A percentile compares a stretch with the other conserved stretches of the same genome.
Conservation (phyloP, 192 early-diverging fungal genomes). For the Glomus cerebriforme region DNA sequence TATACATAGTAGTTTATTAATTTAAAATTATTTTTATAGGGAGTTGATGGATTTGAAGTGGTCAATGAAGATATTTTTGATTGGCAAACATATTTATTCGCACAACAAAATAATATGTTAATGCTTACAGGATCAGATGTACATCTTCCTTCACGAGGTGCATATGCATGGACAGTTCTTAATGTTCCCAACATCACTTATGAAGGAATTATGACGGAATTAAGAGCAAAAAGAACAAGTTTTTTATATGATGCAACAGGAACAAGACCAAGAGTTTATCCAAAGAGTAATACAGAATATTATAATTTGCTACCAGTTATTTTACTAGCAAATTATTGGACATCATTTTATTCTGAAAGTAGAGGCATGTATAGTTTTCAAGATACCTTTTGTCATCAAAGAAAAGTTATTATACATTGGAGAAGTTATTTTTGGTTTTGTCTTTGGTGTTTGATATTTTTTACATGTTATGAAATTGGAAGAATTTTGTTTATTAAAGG, state of each 20-base stretch:
- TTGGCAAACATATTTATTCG: slow-evolving; percentile 55
- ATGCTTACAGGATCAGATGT: slow-evolving; percentile 67
- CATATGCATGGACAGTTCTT: slow-evolving; percentile 65
- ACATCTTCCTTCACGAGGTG: slow-evolving; percentile 57
- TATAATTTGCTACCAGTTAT: slow-evolving; percentile 55
- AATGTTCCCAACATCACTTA: slow-evolving; percentile 48
- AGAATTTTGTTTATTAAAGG: not conserved
- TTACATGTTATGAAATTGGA: slow-evolving; percentile 1
- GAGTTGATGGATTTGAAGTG: slow-evolving; percentile 74
- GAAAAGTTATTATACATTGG: slow-evolving; percentile 46
- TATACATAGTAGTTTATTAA: not conserved
- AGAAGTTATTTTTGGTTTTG: slow-evolving; percentile 50
- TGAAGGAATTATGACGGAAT: slow-evolving; percentile 57
- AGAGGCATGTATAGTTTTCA: slow-evolving; percentile 75
- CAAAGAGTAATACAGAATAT: slow-evolving; percentile 38
- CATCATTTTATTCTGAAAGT: slow-evolving; percentile 58
- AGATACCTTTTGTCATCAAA: slow-evolving; percentile 63
- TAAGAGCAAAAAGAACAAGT: slow-evolving; percentile 57
- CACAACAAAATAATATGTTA: slow-evolving; percentile 49
- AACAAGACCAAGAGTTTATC: slow-evolving; percentile 49
- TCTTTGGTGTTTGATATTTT: slow-evolving; percentile 38
- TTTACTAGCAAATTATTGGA: slow-evolving; percentile 57
- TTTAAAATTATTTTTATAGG: slow-evolving; percentile 28
- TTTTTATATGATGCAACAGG: slow-evolving; percentile 71
- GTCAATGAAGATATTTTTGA: slow-evolving; percentile 65